A percentile compares a stretch with the other conserved stretches of the same genome.
Conservation (phyloP, 1,139 yeast species). For the Scheffersomyces quercinus region DNA sequence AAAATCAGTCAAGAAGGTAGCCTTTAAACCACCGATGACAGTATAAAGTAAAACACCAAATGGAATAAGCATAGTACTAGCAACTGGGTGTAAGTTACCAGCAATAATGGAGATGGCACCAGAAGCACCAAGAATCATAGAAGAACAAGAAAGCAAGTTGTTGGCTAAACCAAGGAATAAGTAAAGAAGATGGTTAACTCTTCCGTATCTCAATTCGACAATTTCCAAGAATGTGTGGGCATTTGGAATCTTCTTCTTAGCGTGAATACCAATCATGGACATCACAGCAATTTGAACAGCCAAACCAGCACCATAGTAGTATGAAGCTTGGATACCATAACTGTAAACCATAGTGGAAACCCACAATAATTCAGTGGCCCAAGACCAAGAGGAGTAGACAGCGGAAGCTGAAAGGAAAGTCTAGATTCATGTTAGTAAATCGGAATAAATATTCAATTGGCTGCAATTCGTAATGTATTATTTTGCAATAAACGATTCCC, state of each 20-base stretch:
- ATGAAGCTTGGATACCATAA: slow-evolving; percentile 30
- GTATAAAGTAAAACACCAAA: slow-evolving; percentile 39
- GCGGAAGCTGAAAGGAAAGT: slow-evolving; percentile 24
- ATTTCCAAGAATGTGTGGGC: slow-evolving; percentile 33
- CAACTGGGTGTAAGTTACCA: slow-evolving; percentile 33
- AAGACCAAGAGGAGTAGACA: slow-evolving; percentile 30
- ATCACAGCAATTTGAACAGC: slow-evolving; percentile 31
- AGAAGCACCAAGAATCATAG: slow-evolving; percentile 40
- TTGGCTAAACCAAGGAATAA: slow-evolving; percentile 32
- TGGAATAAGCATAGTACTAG: slow-evolving; percentile 36
- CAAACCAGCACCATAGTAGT: slow-evolving; percentile 29
- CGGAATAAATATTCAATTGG: not conserved
- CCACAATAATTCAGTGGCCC: slow-evolving; percentile 32
- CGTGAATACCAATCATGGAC: slow-evolving; percentile 29
- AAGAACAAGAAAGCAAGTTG: slow-evolving; percentile 32
- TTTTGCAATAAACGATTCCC: not conserved
- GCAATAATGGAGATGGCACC: slow-evolving; percentile 36
- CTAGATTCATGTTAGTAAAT: not conserved
- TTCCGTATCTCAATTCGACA: slow-evolving; percentile 33
- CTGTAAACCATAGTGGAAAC: slow-evolving; percentile 26
- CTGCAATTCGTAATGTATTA: not conserved
- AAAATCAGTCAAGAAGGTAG: slow-evolving; percentile 41
- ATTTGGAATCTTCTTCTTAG: slow-evolving; percentile 30
- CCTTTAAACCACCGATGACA: slow-evolving; percentile 42
- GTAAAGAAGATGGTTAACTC: slow-evolving; percentile 27